These are phyloP conservation scores for Passiflora organensis DNA, from an alignment of 345 rosid genomes.

Conservation along the genomic window DNA sequence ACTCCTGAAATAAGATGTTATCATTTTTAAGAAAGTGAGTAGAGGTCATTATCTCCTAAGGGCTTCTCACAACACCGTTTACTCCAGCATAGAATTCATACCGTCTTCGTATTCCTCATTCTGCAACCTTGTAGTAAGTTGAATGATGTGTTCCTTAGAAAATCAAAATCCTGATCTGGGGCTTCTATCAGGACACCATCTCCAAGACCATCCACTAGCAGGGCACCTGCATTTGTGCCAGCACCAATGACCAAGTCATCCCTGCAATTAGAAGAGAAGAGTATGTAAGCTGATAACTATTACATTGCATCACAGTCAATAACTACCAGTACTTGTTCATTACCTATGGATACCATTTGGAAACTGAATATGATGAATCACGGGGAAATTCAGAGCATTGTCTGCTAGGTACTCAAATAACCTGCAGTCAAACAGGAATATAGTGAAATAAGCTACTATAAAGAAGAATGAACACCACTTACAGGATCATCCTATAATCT, in stretches of 20 bases:
- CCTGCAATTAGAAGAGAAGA: conserved; percentile 37
- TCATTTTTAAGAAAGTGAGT: neutral
- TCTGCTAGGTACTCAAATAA: conserved; percentile 77
- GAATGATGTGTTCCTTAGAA: conserved; percentile 84
- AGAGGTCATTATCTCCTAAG: neutral
- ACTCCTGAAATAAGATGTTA: conserved; percentile 51
- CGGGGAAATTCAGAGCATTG: conserved; percentile 64
- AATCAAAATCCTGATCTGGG: conserved; percentile 78
- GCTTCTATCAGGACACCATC: conserved; percentile 91
- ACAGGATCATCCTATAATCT: neutral
- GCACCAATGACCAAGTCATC: conserved; percentile 92
- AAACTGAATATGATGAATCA: conserved; percentile 86
- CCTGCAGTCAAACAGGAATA: conserved; percentile 34
- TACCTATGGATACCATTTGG: conserved; percentile 73
- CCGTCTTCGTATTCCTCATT: conserved; percentile 98
- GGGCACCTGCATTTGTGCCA: conserved; percentile 78
- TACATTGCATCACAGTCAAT: conserved; percentile 4
- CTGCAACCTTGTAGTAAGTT: conserved; percentile 97
- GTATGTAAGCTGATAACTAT: conserved; percentile 7
- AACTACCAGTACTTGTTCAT: conserved; percentile 6
- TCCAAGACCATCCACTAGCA: conserved; percentile 94
- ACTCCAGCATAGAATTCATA: conserved; percentile 22
- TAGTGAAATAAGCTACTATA: neutral
- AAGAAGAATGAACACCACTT: neutral
- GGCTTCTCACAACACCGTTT: neutral